Conservation (phyloP, 768 basidiomycete species). For the Basidioascus undulatus region DNA sequence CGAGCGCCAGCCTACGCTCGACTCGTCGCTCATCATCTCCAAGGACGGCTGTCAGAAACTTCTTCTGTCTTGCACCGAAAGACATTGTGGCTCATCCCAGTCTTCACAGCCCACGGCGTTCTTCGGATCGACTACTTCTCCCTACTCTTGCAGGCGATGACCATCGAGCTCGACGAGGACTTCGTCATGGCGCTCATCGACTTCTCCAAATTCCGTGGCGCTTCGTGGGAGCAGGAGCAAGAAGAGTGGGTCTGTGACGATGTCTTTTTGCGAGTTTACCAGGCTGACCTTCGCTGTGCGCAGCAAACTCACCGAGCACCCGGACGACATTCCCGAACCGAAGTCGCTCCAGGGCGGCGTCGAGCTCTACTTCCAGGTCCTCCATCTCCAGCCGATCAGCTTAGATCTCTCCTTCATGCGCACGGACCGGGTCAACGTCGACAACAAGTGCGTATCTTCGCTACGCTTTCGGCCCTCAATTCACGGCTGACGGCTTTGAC, state of each 20-base stretch:
- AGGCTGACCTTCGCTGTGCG: not conserved
- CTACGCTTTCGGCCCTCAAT: not conserved
- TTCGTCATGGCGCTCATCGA: slow-evolving; percentile 79
- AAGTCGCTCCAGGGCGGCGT: slow-evolving; percentile 26
- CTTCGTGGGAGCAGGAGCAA: slow-evolving; percentile 56
- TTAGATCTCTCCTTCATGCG: slow-evolving; percentile 90
- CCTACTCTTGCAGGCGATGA: slow-evolving; percentile 73
- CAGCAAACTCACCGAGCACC: slow-evolving; percentile 48
- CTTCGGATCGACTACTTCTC: slow-evolving; percentile 96
- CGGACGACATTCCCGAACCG: slow-evolving; percentile 30
- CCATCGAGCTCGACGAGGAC: slow-evolving; percentile 92
- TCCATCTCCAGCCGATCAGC: slow-evolving; percentile 82
- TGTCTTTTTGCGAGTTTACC: not conserved
- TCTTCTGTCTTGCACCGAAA: not conserved
- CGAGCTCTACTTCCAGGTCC: slow-evolving; percentile 81
- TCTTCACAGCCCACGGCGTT: slow-evolving; percentile 64
- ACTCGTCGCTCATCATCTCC: slow-evolving; percentile 64
- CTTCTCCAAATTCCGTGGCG: slow-evolving; percentile 71
- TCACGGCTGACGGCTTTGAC: not conserved
- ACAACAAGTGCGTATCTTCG: slow-evolving; percentile 46
- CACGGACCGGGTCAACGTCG: slow-evolving; percentile 74
- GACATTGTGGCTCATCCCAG: not conserved
- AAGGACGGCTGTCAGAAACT: slow-evolving; percentile 63
- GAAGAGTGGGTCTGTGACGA: slow-evolving; percentile 36
- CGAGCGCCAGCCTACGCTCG: slow-evolving; percentile 66